Evolutionary conservation across 768 basidiomycete species (phyloP).

Genomic region (Chlorophyllum brunneum): DNA sequence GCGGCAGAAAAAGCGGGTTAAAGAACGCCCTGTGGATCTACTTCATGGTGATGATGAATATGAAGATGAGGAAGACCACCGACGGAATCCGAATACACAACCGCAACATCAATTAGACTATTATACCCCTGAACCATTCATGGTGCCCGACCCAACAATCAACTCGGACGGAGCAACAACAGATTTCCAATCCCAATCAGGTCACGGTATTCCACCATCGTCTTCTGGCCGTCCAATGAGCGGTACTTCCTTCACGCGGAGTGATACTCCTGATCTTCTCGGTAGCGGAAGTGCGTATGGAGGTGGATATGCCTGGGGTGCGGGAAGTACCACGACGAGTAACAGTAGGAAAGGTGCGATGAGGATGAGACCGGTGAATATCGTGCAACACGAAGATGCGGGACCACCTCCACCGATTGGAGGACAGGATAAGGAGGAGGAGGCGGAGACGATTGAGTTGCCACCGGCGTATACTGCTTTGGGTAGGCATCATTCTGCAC

Average conservation of each 20-base stretch:
- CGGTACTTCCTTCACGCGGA: conserved; percentile 34
- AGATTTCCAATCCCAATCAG: conserved; percentile 21
- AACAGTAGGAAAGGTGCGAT: conserved; percentile 44
- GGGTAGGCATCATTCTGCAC: not conserved
- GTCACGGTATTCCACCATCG: not conserved
- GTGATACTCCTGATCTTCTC: conserved; percentile 40
- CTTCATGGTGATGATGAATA: conserved; percentile 55
- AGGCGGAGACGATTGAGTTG: conserved; percentile 74
- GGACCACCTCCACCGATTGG: conserved; percentile 43
- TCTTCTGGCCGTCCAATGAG: conserved; percentile 30
- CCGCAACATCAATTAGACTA: conserved; percentile 44
- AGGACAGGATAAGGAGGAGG: conserved; percentile 31
- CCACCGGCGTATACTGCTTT: conserved; percentile 82
- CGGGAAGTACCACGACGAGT: conserved; percentile 23
- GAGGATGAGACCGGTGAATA: conserved; percentile 68
- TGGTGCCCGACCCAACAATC: conserved; percentile 59
- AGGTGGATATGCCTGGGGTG: conserved; percentile 14
- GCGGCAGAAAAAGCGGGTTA: conserved; percentile 30
- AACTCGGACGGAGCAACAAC: conserved; percentile 23
- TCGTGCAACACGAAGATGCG: conserved; percentile 84
- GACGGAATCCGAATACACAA: conserved; percentile 38
- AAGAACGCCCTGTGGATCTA: conserved; percentile 66
- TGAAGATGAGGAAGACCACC: conserved; percentile 37
- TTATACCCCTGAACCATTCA: conserved; percentile 74
- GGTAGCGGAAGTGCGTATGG: conserved; percentile 16